Evolutionary conservation across 2,329 filamentous ascomycete species (phyloP).

Genomic region (Stemphylium lycopersici): DNA sequence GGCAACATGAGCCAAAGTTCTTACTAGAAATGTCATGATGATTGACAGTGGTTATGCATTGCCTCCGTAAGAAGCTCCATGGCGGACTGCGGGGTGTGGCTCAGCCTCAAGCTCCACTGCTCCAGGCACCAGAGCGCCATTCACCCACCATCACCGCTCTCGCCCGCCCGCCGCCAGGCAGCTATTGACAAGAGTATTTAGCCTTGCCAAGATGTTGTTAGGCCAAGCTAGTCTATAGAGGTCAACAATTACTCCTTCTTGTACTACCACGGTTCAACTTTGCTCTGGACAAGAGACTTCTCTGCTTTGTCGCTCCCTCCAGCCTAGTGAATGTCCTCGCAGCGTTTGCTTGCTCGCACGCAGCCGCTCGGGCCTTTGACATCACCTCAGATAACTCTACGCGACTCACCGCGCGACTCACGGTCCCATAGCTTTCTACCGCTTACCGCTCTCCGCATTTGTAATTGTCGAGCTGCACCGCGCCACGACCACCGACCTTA

Average conservation of each 20-base stretch:
- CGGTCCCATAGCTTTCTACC: background rate
- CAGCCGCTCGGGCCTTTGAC: background rate
- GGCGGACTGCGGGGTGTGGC: slow-evolving; percentile 1
- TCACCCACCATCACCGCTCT: slow-evolving; percentile 9
- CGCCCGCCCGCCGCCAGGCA: slow-evolving; percentile 15
- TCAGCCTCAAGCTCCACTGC: slow-evolving; percentile 18
- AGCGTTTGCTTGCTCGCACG: slow-evolving; percentile 2
- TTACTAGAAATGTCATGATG: too few species aligned
- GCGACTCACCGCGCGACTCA: background rate
- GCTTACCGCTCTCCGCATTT: background rate
- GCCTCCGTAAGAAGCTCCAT: background rate
- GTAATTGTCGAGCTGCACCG: slow-evolving; percentile 1
- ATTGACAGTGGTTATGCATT: background rate
- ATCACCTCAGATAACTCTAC: slow-evolving; percentile 3
- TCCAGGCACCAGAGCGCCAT: slow-evolving; percentile 28
- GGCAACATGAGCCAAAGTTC: too few species aligned
- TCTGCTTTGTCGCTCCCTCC: slow-evolving; percentile 9
- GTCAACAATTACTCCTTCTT: background rate
- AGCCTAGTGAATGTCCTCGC: background rate
- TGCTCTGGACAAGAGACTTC: background rate
- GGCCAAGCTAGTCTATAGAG: slow-evolving; percentile 4
- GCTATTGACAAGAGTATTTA: slow-evolving; percentile 12
- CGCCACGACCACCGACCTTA: slow-evolving; percentile 10
- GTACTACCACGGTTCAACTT: slow-evolving; percentile 4
- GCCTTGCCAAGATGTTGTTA: slow-evolving; percentile 18